phyloP scores from a whole-genome alignment of 441 rosid genomes.

The Populus hybrid region DNA sequence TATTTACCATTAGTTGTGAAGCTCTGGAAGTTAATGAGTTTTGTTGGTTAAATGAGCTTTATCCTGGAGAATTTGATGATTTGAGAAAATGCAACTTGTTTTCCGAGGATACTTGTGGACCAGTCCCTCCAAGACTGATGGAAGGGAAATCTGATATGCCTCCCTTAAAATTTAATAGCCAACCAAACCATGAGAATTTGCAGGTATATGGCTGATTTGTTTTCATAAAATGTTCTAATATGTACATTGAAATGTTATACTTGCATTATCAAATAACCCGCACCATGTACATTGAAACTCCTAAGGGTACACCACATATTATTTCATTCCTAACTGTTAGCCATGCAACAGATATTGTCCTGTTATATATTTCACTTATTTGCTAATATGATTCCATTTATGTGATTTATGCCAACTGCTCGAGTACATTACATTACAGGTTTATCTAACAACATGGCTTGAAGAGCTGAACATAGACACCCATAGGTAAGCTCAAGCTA shows the following conservation, averaged over 20 bases:
- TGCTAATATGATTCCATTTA: not conserved
- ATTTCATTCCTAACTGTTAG: too few species aligned
- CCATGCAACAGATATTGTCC: not conserved
- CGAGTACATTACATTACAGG: slow-evolving; percentile 34
- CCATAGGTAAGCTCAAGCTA: slow-evolving; percentile 47
- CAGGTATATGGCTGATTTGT: slow-evolving; percentile 41
- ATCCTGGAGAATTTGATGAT: slow-evolving; percentile 67
- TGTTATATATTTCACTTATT: not conserved
- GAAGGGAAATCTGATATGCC: slow-evolving; percentile 32
- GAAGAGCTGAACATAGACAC: slow-evolving; percentile 68
- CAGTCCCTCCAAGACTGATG: slow-evolving; percentile 44
- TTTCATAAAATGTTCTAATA: not conserved
- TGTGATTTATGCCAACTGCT: not conserved
- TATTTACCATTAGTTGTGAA: slow-evolving; percentile 48
- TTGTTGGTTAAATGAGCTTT: slow-evolving; percentile 67
- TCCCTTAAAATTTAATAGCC: slow-evolving; percentile 26
- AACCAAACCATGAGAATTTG: slow-evolving; percentile 52
- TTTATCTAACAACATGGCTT: slow-evolving; percentile 77
- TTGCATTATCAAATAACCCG: not conserved
- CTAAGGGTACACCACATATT: not conserved
- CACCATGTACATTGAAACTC: not conserved
- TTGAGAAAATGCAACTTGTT: slow-evolving; percentile 52
- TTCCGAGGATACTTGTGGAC: slow-evolving; percentile 42
- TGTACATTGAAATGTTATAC: slow-evolving; percentile 1
- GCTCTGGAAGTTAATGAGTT: slow-evolving; percentile 29